Conservation (phyloP, 1,284 basidiomycete species). For the Schizopora paradoxa region DNA sequence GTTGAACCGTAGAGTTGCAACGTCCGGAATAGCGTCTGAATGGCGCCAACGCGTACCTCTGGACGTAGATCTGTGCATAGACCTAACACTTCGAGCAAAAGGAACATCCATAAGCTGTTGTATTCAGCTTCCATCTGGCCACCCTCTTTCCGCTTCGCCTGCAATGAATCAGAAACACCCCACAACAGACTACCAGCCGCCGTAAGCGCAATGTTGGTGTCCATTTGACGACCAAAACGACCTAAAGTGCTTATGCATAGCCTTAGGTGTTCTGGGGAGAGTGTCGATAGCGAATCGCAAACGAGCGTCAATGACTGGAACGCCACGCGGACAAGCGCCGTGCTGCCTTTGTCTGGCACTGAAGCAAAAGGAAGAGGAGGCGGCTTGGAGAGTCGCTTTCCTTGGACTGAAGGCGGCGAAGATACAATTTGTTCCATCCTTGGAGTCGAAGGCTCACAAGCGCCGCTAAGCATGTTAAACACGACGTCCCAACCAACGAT, state of each 20-base stretch:
- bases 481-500: constrained; percentile 90
- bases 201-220: constrained; percentile 94
- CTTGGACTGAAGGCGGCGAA: constrained; percentile 34
- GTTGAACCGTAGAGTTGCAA: constrained; percentile 89
- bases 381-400: constrained; percentile 38
- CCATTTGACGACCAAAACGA: constrained; percentile 85
- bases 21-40: constrained; percentile 92
- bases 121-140: constrained; percentile 61
- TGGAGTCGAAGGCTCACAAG: constrained; percentile 55
- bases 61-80: constrained; percentile 78
- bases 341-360: constrained; percentile 57
- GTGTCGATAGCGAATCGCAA: constrained; percentile 83
- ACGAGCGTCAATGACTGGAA: constrained; percentile 93
- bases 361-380: constrained; percentile 42
- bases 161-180: constrained; percentile 91
- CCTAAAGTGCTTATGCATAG: constrained; percentile 88
- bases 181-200: constrained; percentile 86
- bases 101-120: constrained; percentile 86
- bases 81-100: constrained; percentile 78
- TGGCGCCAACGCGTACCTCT: constrained; percentile 89
- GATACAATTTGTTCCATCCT: constrained; percentile 37
- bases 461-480: constrained; percentile 83
- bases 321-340: constrained; percentile 76
- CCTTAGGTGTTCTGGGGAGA: constrained; percentile 77
- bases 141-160: constrained; percentile 65